phyloP scores from a whole-genome alignment of 2,329 filamentous ascomycete genomes.

The Pseudogymnoascus destructans region DNA sequence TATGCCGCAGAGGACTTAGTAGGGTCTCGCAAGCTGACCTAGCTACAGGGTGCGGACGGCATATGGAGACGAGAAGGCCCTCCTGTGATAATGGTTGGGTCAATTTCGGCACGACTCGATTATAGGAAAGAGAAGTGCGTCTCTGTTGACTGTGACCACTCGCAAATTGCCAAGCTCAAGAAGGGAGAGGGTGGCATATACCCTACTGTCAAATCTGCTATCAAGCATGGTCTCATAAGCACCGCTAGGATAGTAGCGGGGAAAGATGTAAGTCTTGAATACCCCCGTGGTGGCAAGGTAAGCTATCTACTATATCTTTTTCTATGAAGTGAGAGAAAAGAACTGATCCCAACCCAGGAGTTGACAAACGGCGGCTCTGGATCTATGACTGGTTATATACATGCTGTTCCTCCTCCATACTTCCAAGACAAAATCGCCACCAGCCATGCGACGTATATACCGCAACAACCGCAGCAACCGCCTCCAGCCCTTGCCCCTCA shows the following conservation, averaged over 20 bases:
- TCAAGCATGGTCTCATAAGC: not conserved
- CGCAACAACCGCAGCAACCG: not conserved
- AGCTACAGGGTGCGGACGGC: conserved; percentile 3
- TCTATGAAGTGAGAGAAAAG: not conserved
- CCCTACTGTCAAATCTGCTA: conserved; percentile 2
- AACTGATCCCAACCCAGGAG: not conserved
- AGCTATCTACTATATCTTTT: not conserved
- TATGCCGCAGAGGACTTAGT: not conserved
- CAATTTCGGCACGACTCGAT: conserved; percentile 12
- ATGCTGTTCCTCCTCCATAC: not conserved
- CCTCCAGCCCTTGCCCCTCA: not conserved
- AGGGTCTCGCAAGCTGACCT: not conserved
- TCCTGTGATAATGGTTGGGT: conserved; percentile 13
- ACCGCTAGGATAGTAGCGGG: conserved; percentile 6
- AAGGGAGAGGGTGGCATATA: conserved; percentile 7
- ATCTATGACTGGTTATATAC: not conserved
- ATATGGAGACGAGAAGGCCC: conserved; percentile 16
- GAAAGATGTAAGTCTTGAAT: not conserved
- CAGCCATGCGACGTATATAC: not conserved
- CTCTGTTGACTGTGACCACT: conserved; percentile 15
- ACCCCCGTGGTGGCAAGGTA: not conserved
- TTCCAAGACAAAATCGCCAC: not conserved
- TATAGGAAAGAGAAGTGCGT: conserved; percentile 11
- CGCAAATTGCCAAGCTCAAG: conserved; percentile 15
- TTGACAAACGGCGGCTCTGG: not conserved